Percentiles rank a stretch among this genome's conserved stretches.
phyloP scores from a whole-genome alignment of 164 flowering plant species.

The Stephania yunnanensis region DNA sequence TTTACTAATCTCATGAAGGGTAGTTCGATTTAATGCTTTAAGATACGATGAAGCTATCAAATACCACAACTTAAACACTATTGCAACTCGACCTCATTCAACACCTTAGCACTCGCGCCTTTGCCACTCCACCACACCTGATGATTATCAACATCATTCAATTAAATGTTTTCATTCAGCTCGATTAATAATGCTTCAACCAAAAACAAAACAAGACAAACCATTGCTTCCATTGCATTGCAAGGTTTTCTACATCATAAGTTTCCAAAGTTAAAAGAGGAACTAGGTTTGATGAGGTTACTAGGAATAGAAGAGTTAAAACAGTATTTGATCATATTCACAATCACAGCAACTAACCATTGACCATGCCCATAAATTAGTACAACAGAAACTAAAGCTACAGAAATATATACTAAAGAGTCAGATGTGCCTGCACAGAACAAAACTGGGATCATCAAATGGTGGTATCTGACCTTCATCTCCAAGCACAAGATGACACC shows the following conservation, averaged over 20 bases:
- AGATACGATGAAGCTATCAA: no score
- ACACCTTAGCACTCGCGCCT: no score
- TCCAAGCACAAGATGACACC: conserved; percentile 68
- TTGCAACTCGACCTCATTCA: no score
- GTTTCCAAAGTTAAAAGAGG: neutral
- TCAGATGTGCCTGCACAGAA: neutral
- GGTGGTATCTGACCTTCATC: conserved; percentile 18
- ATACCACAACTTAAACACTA: no score
- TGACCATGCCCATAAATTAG: conserved; percentile 3
- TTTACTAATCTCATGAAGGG: no score
- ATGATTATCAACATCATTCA: no score
- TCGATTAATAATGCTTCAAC: no score
- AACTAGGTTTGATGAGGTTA: neutral
- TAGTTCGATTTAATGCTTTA: no score
- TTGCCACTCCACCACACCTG: no score
- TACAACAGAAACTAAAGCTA: conserved; percentile 3
- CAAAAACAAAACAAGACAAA: neutral
- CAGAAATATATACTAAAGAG: neutral
- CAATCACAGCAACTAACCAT: neutral
- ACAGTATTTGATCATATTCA: neutral
- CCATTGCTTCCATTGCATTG: neutral
- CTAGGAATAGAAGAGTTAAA: no score
- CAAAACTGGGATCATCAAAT: neutral
- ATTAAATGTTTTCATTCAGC: no score
- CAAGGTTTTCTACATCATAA: neutral